Conservation (phyloP, 805 yeast species). For the Wickerhamomyces tratensis region DNA sequence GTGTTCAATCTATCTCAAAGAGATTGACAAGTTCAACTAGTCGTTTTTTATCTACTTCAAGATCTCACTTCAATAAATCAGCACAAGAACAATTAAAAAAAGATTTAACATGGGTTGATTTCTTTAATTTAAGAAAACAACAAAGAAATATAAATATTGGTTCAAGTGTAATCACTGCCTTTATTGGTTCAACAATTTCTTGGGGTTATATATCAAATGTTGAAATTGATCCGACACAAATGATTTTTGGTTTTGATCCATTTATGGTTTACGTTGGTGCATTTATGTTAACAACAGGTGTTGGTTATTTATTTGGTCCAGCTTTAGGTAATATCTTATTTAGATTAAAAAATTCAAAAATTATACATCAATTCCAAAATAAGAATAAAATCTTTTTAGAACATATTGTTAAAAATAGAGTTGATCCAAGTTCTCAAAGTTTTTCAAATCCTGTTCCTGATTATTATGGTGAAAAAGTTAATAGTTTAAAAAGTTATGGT, state of each 20-base stretch:
- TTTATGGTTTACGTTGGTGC: conserved; percentile 70
- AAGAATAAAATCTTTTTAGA: conserved; percentile 71
- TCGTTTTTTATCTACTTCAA: background rate
- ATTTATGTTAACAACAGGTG: conserved; percentile 57
- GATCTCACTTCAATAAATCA: background rate
- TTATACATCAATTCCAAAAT: conserved; percentile 34
- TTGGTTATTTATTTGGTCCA: conserved; percentile 83
- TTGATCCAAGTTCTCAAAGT: conserved; percentile 85
- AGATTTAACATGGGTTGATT: conserved; percentile 66
- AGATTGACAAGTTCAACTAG: background rate
- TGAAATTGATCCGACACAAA: conserved; percentile 82
- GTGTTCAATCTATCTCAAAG: background rate
- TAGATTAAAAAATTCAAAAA: conserved; percentile 38
- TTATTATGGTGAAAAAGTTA: conserved; percentile 93
- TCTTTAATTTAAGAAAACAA: conserved; percentile 64
- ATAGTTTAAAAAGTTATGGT: conserved; percentile 75
- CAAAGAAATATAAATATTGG: conserved; percentile 62
- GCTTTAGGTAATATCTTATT: conserved; percentile 64
- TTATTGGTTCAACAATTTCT: conserved; percentile 55
- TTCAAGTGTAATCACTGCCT: conserved; percentile 59
- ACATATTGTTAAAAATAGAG: conserved; percentile 70
- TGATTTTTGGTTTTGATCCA: conserved; percentile 85
- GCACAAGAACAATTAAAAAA: background rate
- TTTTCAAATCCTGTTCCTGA: conserved; percentile 97
- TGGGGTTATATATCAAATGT: conserved; percentile 71